Evolutionary conservation across 208 protist species (phyloP).

Genomic region (Naegleria fowleri): DNA sequence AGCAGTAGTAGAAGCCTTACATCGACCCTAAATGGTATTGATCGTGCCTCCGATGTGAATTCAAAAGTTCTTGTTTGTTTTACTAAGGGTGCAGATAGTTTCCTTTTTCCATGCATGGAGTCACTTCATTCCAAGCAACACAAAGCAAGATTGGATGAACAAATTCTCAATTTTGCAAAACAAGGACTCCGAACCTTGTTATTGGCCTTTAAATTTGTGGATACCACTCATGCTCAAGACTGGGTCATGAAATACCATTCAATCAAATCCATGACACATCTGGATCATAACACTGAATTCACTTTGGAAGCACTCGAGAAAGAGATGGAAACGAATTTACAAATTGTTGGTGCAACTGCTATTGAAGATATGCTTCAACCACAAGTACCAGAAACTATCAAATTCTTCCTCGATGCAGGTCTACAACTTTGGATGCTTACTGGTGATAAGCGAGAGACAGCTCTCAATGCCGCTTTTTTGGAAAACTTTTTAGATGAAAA

Average conservation of each 20-base stretch:
- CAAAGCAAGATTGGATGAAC: slow-evolving; percentile 46
- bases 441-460: slow-evolving; percentile 96
- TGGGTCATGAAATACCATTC: slow-evolving; percentile 54
- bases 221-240: slow-evolving; percentile 44
- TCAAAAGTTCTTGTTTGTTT: slow-evolving; percentile 51
- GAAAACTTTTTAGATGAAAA: slow-evolving; percentile 52
- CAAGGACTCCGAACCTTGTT: slow-evolving; percentile 67
- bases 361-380: slow-evolving; percentile 93
- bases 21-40: no score
- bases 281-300: slow-evolving; percentile 36
- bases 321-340: slow-evolving; percentile 65
- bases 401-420: slow-evolving; percentile 66
- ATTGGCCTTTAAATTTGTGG: slow-evolving; percentile 55
- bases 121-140: slow-evolving; percentile 35
- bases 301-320: slow-evolving; percentile 56
- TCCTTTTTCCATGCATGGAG: slow-evolving; percentile 46
- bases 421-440: slow-evolving; percentile 96
- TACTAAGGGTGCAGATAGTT: slow-evolving; percentile 71
- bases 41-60: no score
- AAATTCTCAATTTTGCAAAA: slow-evolving; percentile 49
- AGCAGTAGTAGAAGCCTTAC: no score
- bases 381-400: slow-evolving; percentile 81
- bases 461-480: slow-evolving; percentile 83
- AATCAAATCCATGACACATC: not conserved
- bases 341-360: slow-evolving; percentile 77